Evolutionary conservation across 805 yeast genomes (phyloP).

Genomic region (Cyberlindnera euphorbiae): DNA sequence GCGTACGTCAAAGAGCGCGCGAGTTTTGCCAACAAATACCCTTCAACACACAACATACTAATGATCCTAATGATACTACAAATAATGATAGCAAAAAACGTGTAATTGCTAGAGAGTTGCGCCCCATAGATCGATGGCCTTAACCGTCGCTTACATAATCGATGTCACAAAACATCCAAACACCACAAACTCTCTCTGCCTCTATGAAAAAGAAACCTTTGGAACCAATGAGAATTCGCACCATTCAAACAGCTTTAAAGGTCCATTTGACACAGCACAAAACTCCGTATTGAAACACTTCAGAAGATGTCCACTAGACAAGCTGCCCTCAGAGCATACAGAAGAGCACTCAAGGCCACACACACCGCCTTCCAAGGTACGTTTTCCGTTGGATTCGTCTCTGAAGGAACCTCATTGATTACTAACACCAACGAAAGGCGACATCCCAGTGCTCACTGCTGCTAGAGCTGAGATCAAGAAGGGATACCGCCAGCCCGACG

Average conservation of each 20-base stretch:
- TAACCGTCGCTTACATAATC: too few species aligned
- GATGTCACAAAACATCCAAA: conserved; percentile 9
- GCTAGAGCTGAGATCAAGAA: conserved; percentile 56
- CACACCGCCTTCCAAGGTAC: conserved; percentile 47
- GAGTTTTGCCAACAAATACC: neutral
- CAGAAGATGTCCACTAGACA: conserved; percentile 16
- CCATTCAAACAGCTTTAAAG: neutral
- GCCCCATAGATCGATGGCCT: too few species aligned
- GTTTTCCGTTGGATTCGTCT: conserved; percentile 8
- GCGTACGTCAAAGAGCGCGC: neutral
- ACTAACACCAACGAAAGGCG: conserved; percentile 26
- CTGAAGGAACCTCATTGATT: conserved; percentile 1
- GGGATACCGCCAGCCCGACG: conserved; percentile 48
- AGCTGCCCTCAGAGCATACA: conserved; percentile 50
- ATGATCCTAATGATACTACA: too few species aligned
- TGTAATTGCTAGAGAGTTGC: too few species aligned
- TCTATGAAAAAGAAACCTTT: neutral
- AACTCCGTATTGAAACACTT: too few species aligned
- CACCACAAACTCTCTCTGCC: too few species aligned
- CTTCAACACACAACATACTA: neutral
- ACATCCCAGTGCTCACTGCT: conserved; percentile 42
- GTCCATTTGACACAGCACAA: too few species aligned
- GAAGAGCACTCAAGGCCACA: conserved; percentile 64
- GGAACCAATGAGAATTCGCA: neutral
- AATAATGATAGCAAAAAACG: too few species aligned